phyloP scores from a whole-genome alignment of 805 yeast species.

The Starmerella scarabaei region DNA sequence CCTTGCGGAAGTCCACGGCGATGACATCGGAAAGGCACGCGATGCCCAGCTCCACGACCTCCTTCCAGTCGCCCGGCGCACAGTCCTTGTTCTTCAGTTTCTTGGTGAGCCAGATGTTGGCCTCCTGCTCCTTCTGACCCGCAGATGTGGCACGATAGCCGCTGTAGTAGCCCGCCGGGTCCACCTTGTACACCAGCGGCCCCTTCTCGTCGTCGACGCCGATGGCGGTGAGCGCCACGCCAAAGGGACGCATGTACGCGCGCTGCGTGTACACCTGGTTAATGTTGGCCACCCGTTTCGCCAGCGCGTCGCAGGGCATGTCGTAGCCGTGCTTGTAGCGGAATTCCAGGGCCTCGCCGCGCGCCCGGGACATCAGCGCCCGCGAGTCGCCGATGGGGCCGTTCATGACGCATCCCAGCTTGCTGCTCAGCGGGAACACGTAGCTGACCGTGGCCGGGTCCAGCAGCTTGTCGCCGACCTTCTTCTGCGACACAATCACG shows the following conservation, averaged over 20 bases:
- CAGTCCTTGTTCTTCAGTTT: constrained; percentile 62
- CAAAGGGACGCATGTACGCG: constrained; percentile 97
- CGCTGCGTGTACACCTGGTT: constrained; percentile 94
- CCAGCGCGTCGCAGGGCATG: constrained; percentile 86
- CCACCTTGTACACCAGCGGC: constrained; percentile 81
- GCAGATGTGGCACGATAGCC: constrained; percentile 87
- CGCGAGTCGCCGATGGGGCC: constrained; percentile 91
- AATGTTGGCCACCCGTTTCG: constrained; percentile 90
- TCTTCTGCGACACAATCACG: constrained; percentile 85
- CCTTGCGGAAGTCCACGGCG: constrained; percentile 86
- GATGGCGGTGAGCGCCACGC: constrained; percentile 81
- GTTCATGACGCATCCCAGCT: constrained; percentile 80
- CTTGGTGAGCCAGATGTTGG: constrained; percentile 79
- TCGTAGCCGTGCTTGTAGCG: constrained; percentile 90
- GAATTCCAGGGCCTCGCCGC: constrained; percentile 92
- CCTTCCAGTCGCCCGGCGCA: constrained; percentile 74
- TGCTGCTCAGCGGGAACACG: constrained; percentile 66
- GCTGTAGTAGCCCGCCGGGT: constrained; percentile 92
- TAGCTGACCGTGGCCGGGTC: constrained; percentile 81
- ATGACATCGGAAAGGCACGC: constrained; percentile 72
- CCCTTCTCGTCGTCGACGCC: constrained; percentile 83
- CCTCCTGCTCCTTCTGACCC: constrained; percentile 96
- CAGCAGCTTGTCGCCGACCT: constrained; percentile 86
- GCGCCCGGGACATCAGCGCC: constrained; percentile 76
- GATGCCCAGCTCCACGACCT: constrained; percentile 80